A percentile compares a stretch with the other conserved stretches of the same genome.
phyloP scores from a whole-genome alignment of 1,284 basidiomycete species.

The Sanghuangporus baumii region DNA sequence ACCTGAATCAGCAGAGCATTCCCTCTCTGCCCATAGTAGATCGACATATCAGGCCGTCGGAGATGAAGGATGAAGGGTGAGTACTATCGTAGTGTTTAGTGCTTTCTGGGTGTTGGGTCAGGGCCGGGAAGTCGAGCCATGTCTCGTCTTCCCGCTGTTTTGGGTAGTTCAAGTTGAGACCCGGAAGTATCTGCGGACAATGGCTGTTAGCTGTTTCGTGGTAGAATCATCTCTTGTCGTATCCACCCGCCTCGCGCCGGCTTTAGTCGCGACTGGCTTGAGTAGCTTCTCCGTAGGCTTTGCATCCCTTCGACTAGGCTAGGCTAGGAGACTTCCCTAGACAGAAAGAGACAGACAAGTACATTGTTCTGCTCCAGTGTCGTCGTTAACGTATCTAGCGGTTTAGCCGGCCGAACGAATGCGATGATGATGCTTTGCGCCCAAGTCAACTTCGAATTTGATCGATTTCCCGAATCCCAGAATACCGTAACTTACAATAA shows the following conservation, averaged over 20 bases:
- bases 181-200: conserved; percentile 15
- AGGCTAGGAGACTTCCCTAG: conserved; percentile 46
- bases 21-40: conserved; percentile 43
- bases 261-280: conserved; percentile 44
- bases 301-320: conserved; percentile 70
- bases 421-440: conserved; percentile 20
- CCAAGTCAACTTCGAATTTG: conserved; percentile 5
- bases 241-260: conserved; percentile 29
- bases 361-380: conserved; percentile 47
- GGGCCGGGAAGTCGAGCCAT: neutral
- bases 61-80: conserved; percentile 99
- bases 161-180: neutral
- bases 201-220: conserved; percentile 31
- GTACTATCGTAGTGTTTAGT: conserved; percentile 35
- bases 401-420: conserved; percentile 42
- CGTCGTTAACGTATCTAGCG: conserved; percentile 55
- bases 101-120: conserved; percentile 22
- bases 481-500: conserved; percentile 23
- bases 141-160: neutral
- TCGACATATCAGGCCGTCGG: conserved; percentile 77
- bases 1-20: conserved; percentile 28
- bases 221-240: conserved; percentile 31
- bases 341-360: conserved; percentile 55
- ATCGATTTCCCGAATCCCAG: conserved; percentile 21
- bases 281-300: conserved; percentile 34